Base-by-base conservation (phyloP, 345 rosid species). In the Erysimum cheiranthoides region DNA sequence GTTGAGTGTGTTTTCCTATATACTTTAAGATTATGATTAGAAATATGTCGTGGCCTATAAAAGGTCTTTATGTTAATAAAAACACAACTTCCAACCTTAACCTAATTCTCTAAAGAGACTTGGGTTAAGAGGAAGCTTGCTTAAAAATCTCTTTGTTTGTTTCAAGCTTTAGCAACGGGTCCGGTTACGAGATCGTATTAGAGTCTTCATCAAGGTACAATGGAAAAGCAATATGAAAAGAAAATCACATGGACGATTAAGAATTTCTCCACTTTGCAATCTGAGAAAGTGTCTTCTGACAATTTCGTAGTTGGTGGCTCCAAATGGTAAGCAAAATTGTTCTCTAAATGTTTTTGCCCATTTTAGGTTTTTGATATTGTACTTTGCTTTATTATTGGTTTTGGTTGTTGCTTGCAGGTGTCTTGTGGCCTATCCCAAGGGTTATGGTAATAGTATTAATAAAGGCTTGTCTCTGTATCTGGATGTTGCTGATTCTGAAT, bases 381-480 rank as follows among this genome's bases (percentile, higher is more conserved):
- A 3, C 3, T 30, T 6, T 31, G 6, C 21, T 13, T 21, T 21
- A 21, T 56, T 31, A 1, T 56, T 56, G 60, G 5, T 31, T 56
- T 57, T 14, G 1, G 12, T 32, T 10, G 9, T 35, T 36, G 16
- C 30, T 38, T 18, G 17, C 47, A 61, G 66, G 47, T 47, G 17
- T 6, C 17, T 61, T 1, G 0, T 0, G 2, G 32, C 11, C 2
- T 21, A 39, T 61, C 47, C 66, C 4, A 61, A 38, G 5, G 49
- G 32, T 3, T 0, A 0, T 10, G n/a, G 28, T 0, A 5, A 0
- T 6, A 0, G 4, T 18, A 10, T 17, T 1, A 36, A 18, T 60
- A 18, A 1, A 3, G 6, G 0, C 8, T 40, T 61, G 0, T 7
- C 66, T 2, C 11, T 61, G 7, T 40, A 0, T 40, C 50, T 61